Evolutionary conservation across 2,329 filamentous ascomycete species (phyloP).

Genomic region (Colletotrichum lini): DNA sequence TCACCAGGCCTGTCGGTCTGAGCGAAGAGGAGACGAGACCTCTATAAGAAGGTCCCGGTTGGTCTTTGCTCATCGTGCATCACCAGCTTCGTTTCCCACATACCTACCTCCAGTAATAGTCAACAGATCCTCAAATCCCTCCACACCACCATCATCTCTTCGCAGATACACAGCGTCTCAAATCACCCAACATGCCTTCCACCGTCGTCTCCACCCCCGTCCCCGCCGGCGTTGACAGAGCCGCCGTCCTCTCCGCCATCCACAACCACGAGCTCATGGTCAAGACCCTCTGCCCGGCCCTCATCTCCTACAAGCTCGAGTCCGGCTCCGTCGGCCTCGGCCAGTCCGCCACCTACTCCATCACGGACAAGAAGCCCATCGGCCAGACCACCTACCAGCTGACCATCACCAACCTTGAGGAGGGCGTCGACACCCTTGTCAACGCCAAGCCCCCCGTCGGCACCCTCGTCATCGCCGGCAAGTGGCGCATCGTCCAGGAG

Average conservation of each 20-base stretch:
- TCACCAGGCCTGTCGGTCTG: slow-evolving; percentile 4
- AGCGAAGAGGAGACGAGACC: slow-evolving; percentile 16
- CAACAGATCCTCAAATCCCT: background rate
- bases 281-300: slow-evolving; percentile 40
- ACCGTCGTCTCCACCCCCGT: slow-evolving; percentile 35
- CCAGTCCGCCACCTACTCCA: slow-evolving; percentile 39
- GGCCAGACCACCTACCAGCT: slow-evolving; percentile 42
- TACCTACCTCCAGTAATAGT: background rate
- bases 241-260: slow-evolving; percentile 32
- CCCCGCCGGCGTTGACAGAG: slow-evolving; percentile 34
- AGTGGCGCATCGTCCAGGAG: slow-evolving; percentile 39
- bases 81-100: slow-evolving; percentile 4
- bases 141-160: background rate
- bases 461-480: slow-evolving; percentile 37
- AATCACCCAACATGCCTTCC: slow-evolving; percentile 28
- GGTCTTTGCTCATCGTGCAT: slow-evolving; percentile 22
- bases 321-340: slow-evolving; percentile 31
- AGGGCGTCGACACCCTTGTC: slow-evolving; percentile 39
- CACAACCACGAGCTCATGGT: slow-evolving; percentile 42
- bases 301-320: slow-evolving; percentile 38
- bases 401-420: slow-evolving; percentile 41
- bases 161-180: background rate
- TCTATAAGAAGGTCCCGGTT: slow-evolving; percentile 38
- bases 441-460: slow-evolving; percentile 41
- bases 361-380: slow-evolving; percentile 42